Percentiles rank a stretch among this genome's conserved stretches.
Conservation (phyloP, 495 filamentous ascomycete species). For the Usnea hakonensis region DNA sequence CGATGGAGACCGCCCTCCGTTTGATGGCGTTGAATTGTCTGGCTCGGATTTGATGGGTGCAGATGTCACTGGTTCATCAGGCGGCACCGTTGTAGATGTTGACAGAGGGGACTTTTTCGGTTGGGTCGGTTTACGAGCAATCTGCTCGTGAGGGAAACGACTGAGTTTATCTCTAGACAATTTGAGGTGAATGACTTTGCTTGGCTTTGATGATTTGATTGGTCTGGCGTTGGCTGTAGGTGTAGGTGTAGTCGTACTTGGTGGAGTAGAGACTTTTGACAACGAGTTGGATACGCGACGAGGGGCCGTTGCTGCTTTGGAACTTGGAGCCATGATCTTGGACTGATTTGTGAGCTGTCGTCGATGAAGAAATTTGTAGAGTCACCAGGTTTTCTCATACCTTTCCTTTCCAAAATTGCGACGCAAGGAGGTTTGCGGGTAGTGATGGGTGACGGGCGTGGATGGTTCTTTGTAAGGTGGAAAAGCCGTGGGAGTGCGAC, state of each 20-base stretch:
- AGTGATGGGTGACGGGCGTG: not conserved
- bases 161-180: slow-evolving; percentile 41
- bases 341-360: not conserved
- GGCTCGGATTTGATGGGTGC: slow-evolving; percentile 45
- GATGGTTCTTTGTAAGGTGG: not conserved
- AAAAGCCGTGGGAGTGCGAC: slow-evolving; percentile 9
- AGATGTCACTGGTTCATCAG: slow-evolving; percentile 35
- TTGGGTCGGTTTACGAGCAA: slow-evolving; percentile 19
- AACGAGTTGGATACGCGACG: slow-evolving; percentile 20
- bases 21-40: slow-evolving; percentile 43
- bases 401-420: not conserved
- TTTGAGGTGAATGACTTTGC: slow-evolving; percentile 48
- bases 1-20: slow-evolving; percentile 34
- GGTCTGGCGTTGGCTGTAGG: slow-evolving; percentile 17
- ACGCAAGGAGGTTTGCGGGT: slow-evolving; percentile 4
- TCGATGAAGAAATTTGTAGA: not conserved
- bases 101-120: slow-evolving; percentile 32
- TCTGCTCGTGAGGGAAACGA: slow-evolving; percentile 34
- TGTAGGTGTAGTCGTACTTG: slow-evolving; percentile 31
- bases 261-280: slow-evolving; percentile 23
- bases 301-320: slow-evolving; percentile 15
- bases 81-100: slow-evolving; percentile 37
- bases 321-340: slow-evolving; percentile 19
- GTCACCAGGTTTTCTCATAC: not conserved
- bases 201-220: slow-evolving; percentile 34